Conservation (phyloP, 1,284 basidiomycete genomes). For the Fomitiporia mediterranea region DNA sequence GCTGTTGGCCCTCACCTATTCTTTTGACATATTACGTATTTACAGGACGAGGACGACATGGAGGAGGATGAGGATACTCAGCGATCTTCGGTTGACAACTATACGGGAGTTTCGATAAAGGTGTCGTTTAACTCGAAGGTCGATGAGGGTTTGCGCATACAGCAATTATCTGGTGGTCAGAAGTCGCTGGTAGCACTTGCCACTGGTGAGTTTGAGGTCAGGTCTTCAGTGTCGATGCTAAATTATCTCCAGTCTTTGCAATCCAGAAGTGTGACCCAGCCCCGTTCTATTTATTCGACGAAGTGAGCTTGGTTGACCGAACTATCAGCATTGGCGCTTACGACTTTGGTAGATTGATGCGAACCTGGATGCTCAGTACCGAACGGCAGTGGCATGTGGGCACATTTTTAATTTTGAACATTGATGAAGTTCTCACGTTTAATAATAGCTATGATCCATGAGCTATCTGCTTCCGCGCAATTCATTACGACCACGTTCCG, state of each 20-base stretch:
- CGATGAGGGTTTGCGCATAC: conserved; percentile 93
- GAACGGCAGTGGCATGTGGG: conserved; percentile 91
- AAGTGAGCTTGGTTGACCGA: too few species aligned
- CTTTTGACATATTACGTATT: neutral
- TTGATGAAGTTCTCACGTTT: conserved; percentile 3
- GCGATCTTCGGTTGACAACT: conserved; percentile 83
- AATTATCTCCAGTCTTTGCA: conserved; percentile 73
- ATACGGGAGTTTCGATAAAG: conserved; percentile 96
- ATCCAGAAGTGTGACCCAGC: conserved; percentile 99
- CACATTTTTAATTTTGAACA: conserved; percentile 14
- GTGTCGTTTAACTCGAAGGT: conserved; percentile 99
- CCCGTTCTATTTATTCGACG: conserved; percentile 99
- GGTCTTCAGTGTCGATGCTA: too few species aligned
- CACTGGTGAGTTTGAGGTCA: conserved; percentile 52
- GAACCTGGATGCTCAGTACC: conserved; percentile 96
- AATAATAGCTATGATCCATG: conserved; percentile 84
- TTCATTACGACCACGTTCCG: conserved; percentile 99
- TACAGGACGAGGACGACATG: conserved; percentile 62
- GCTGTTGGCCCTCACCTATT: too few species aligned
- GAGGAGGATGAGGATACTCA: conserved; percentile 68
- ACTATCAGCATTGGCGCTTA: too few species aligned
- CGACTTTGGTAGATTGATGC: conserved; percentile 76
- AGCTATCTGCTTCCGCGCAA: conserved; percentile 82
- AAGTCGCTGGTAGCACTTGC: conserved; percentile 97
- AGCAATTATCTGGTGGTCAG: conserved; percentile 96